Percentiles rank a stretch among this genome's conserved stretches.
These are phyloP conservation scores for Sporisorium exsertum DNA, from an alignment of 1,284 basidiomycete species.

Conservation along the genomic window DNA sequence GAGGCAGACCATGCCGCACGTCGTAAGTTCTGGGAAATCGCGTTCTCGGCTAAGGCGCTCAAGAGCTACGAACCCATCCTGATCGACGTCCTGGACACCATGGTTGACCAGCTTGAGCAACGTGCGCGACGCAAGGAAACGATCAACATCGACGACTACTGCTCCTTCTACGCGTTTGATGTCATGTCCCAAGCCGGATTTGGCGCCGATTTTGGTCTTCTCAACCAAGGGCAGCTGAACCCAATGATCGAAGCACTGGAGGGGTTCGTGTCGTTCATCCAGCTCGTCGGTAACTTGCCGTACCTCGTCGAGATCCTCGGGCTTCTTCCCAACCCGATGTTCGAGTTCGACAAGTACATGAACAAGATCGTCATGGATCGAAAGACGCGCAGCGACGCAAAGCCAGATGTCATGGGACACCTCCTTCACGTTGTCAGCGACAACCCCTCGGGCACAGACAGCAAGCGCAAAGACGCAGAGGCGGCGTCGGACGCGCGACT, in stretches of 20 bases:
- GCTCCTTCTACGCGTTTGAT: conserved; percentile 43
- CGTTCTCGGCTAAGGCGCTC: conserved; percentile 43
- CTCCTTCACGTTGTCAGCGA: conserved; percentile 19
- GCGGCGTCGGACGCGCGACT: conserved; percentile 37
- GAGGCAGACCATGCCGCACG: conserved; percentile 27
- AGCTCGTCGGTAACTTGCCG: conserved; percentile 43
- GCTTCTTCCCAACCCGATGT: conserved; percentile 42
- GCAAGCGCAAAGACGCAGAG: conserved; percentile 13
- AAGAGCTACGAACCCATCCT: conserved; percentile 47
- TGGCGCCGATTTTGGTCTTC: conserved; percentile 34
- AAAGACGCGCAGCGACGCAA: conserved; percentile 20
- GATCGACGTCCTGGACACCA: conserved; percentile 27
- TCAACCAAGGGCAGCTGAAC: conserved; percentile 32
- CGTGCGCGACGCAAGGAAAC: conserved; percentile 22
- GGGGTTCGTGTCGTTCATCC: conserved; percentile 26
- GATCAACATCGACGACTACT: conserved; percentile 43
- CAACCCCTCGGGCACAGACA: background rate
- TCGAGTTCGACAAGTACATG: conserved; percentile 42
- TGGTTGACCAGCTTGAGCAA: conserved; percentile 32
- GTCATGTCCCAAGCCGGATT: conserved; percentile 47
- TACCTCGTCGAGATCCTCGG: conserved; percentile 36
- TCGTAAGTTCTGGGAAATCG: conserved; percentile 50
- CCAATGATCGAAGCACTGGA: conserved; percentile 38
- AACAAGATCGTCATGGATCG: conserved; percentile 27
- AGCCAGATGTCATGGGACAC: conserved; percentile 36